Evolutionary conservation across 768 basidiomycete species (phyloP), one percentile per base, ranked within the genome.

Genomic region (Lentinula boryana): DNA sequence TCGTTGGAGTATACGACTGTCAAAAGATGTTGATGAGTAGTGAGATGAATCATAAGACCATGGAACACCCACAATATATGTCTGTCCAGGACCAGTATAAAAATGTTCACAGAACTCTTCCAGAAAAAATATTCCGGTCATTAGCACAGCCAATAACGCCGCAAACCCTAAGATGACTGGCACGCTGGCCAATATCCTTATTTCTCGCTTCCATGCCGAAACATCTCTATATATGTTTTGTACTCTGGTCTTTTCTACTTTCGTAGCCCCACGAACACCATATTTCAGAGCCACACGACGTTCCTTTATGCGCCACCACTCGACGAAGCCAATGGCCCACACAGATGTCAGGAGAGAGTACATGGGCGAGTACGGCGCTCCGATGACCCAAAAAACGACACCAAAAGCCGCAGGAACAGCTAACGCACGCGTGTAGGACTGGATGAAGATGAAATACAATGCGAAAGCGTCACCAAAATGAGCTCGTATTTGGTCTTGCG

Each of bases 251-350:
- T 84, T 85, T 68, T 94, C 93, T 6, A 91, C 90, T 33, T 81
- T 83, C 71, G 86, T 85, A 0, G 88, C 85, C 21, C 89, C 90
- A 31, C 84, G 84, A 0, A 89, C 91, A 4, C 90, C 89, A 79
- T 92, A 95, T 33, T 85, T 80, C 51, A 94, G 81, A 1, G 92
- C 85, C n/a, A 96, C 76, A 43, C 87, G 84, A 16, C 89, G 84
- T 72, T 98, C 92, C 61, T 84, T 84, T 40, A 97, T 82, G 32
- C 90, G 83, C 96, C 96, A 99, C 78, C 86, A 88, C 71, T 98
- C 95, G 61, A 95, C 89, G 67, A 95, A 96, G 21, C 82, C 71
- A 52, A 93, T 79, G 0, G 89, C 87, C 91, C 95, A 99, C 2
- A 94, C 58, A n/a, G 85, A 82, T 50, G 96, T 75, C 18, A 91